These are phyloP conservation scores for Berberis vulgaris DNA, from an alignment of 164 flowering plant species.

Conservation along the genomic window DNA sequence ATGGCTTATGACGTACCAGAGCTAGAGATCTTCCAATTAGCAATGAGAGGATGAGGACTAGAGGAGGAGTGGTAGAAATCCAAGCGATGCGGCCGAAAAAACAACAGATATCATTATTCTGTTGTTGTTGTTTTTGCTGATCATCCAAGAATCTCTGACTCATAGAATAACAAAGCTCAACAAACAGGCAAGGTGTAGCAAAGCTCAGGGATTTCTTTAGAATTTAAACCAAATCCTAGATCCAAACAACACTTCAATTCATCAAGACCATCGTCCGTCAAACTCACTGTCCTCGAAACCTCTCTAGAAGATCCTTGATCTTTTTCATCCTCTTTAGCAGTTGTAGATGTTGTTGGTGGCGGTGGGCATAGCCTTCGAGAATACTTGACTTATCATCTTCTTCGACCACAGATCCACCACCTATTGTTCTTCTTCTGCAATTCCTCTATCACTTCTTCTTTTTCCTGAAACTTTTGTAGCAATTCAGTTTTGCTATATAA, in stretches of 20 bases:
- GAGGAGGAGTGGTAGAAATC: not conserved
- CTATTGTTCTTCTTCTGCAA: too few species aligned
- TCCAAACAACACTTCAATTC: slow-evolving; percentile 81
- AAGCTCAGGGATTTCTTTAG: slow-evolving; percentile 75
- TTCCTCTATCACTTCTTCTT: too few species aligned
- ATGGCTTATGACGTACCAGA: slow-evolving; percentile 47
- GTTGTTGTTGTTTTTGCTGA: slow-evolving; percentile 19
- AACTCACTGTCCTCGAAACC: slow-evolving; percentile 51
- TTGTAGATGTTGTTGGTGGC: not conserved
- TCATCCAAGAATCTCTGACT: slow-evolving; percentile 68
- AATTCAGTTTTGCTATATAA: too few species aligned
- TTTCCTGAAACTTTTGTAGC: too few species aligned
- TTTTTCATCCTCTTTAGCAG: slow-evolving; percentile 26
- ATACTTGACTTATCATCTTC: not conserved
- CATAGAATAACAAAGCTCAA: slow-evolving; percentile 88
- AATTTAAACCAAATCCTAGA: slow-evolving; percentile 81
- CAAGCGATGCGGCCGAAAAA: slow-evolving; percentile 14
- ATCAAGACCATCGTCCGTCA: slow-evolving; percentile 72
- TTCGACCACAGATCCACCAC: not conserved
- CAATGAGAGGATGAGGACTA: slow-evolving; percentile 24
- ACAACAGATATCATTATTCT: slow-evolving; percentile 18
- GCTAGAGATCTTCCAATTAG: slow-evolving; percentile 85
- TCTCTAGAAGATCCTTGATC: slow-evolving; percentile 13
- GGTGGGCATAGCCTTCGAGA: not conserved
- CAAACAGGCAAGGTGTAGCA: slow-evolving; percentile 44